Conservation (phyloP, 805 yeast genomes). For the Blastobotrys parvus region DNA sequence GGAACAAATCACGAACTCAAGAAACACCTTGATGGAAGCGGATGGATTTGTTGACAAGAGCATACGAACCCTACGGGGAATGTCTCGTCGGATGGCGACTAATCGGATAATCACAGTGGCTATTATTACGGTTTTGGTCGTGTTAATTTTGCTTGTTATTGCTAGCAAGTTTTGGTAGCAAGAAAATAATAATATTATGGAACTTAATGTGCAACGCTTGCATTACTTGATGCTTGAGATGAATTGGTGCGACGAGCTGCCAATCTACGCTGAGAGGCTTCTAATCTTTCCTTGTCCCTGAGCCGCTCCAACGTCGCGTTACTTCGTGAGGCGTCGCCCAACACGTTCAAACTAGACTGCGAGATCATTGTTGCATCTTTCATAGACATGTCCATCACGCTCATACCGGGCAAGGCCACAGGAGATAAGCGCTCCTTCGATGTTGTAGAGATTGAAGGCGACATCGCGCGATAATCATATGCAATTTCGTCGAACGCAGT, state of each 20-base stretch:
- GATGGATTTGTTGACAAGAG: conserved; percentile 89
- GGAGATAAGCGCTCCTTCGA: not conserved
- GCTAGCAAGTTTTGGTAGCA: conserved; percentile 67
- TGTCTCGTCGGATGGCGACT: conserved; percentile 90
- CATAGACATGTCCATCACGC: not conserved
- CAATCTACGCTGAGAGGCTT: not conserved
- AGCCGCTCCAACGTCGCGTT: not conserved
- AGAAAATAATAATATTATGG: not conserved
- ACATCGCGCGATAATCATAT: not conserved
- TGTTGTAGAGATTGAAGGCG: not conserved
- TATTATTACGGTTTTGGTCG: conserved; percentile 76
- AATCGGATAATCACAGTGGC: conserved; percentile 86
- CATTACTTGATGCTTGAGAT: too few relatives aligned
- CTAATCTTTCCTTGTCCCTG: not conserved
- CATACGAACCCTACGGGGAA: conserved; percentile 73
- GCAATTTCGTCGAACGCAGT: not conserved
- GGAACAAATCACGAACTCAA: conserved; percentile 79
- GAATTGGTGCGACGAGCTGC: not conserved
- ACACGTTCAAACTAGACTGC: not conserved
- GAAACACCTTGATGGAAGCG: conserved; percentile 81
- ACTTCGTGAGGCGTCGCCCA: not conserved
- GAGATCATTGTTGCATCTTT: not conserved
- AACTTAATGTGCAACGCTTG: conserved; percentile 4
- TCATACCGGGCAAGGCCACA: not conserved
- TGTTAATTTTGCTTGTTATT: conserved; percentile 73